Base-by-base conservation (phyloP, 805 yeast species). In the Henningerozyma blattae region DNA sequence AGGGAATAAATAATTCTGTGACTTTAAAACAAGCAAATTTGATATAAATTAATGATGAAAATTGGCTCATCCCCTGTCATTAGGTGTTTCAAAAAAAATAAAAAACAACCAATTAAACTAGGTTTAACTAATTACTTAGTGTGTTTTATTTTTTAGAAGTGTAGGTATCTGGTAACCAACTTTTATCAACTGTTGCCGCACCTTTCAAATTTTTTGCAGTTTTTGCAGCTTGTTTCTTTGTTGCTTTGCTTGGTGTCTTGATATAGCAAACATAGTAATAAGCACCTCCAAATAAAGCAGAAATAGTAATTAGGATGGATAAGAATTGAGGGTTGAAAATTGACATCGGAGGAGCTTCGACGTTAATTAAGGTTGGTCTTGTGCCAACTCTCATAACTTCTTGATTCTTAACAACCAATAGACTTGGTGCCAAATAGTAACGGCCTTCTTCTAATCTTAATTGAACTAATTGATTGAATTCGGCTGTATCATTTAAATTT, bases 261-360 rank as follows among this genome's bases (percentile, higher is more conserved):
- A 15, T 28, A 16, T 29, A 18, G n/a, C 15, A 16, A n/a, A 17
- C 32, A 40, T 62, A 52, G 55, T 75, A 79, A 29, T 62, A 75
- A 31, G 68, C 45, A 28, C 61, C 69, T 33, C 62, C 75, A 19
- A 76, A 34, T 15, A 76, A 54, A 16, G 59, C 67, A 3, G 62
- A 44, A 37, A 83, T 58, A 18, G 81, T 44, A 13, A 72, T 33
- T 51, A 75, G 79, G 43, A 80, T 68, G 24, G 80, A 54, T 38
- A 84, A 50, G 48, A 85, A 69, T 56, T 77, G 75, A 12, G 87
- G 91, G 52, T 81, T 72, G 59, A 78, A 75, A 34, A 77, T 42
- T 1, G 93, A 77, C 45, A 86, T 62, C 36, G 77, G 68, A 25
- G 68, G 70, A 46, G 85, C 94, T 9, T 56, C 56, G 36, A 86